Conservation (phyloP, 768 basidiomycete genomes). For the Podaxis pistillaris region DNA sequence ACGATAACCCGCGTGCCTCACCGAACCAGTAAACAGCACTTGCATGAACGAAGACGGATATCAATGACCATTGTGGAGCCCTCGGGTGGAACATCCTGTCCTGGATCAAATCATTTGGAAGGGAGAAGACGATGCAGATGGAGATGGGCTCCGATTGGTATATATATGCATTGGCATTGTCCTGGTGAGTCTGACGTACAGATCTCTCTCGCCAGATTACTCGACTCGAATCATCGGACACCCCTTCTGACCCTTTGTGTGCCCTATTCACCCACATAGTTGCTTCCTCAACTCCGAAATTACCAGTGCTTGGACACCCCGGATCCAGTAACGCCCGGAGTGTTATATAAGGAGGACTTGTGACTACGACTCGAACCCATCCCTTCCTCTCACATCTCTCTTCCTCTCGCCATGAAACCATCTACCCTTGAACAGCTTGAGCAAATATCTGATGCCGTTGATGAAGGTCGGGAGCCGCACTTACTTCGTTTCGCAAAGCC, state of each 20-base stretch:
- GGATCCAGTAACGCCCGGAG: background rate
- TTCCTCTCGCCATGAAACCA: slow-evolving; percentile 14
- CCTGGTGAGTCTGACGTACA: background rate
- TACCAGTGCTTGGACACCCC: background rate
- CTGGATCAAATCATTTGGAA: background rate
- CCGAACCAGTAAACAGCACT: background rate
- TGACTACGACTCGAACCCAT: background rate
- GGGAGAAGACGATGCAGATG: background rate
- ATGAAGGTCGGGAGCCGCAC: slow-evolving; percentile 34
- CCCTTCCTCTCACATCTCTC: background rate
- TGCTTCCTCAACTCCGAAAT: background rate
- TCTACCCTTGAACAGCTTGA: slow-evolving; percentile 37
- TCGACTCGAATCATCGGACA: background rate
- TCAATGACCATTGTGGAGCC: background rate
- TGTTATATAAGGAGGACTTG: background rate
- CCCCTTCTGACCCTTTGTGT: background rate
- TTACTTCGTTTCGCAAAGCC: background rate
- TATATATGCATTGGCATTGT: background rate
- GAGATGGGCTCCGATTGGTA: background rate
- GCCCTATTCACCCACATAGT: background rate
- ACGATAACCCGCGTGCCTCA: background rate
- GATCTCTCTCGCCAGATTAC: background rate
- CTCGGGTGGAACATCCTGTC: background rate
- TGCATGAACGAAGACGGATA: background rate
- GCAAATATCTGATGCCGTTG: slow-evolving; percentile 45